These are phyloP conservation scores for Dacryopinax spathularia DNA, from an alignment of 768 basidiomycete species.

Conservation along the genomic window DNA sequence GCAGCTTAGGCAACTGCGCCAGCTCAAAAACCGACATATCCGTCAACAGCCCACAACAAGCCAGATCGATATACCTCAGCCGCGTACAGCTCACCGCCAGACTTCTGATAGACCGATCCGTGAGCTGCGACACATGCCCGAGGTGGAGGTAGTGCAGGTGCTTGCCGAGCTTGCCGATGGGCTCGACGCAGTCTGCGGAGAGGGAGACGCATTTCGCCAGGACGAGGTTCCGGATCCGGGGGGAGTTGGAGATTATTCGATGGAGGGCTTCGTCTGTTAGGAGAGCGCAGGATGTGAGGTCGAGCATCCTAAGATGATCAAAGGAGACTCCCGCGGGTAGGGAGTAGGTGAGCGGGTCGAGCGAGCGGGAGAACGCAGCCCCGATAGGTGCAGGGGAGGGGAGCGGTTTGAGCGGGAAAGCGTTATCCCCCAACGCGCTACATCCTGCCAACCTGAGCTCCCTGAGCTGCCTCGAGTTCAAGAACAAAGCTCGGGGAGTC, in stretches of 20 bases:
- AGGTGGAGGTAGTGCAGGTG: constrained; percentile 90
- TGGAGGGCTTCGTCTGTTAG: constrained; percentile 74
- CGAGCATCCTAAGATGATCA: constrained; percentile 83
- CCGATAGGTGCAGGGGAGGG: constrained; percentile 40
- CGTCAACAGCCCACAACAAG: constrained; percentile 76
- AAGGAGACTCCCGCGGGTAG: constrained; percentile 27
- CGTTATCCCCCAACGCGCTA: constrained; percentile 60
- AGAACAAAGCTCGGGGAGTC: constrained; percentile 73
- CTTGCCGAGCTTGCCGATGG: constrained; percentile 76
- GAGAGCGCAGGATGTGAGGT: constrained; percentile 70
- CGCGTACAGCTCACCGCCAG: constrained; percentile 79
- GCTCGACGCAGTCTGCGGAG: constrained; percentile 70
- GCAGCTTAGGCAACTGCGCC: constrained; percentile 72
- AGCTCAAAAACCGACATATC: constrained; percentile 92
- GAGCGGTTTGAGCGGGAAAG: constrained; percentile 58
- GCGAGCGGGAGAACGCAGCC: constrained; percentile 25
- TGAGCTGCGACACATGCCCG: constrained; percentile 71
- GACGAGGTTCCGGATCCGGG: constrained; percentile 73
- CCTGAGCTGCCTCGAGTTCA: constrained; percentile 64
- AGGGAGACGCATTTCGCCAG: constrained; percentile 69
- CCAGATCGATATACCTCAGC: constrained; percentile 89
- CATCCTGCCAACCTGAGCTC: constrained; percentile 82
- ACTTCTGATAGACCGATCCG: constrained; percentile 70
- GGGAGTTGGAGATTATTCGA: constrained; percentile 65
- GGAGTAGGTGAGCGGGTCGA: not conserved